Evolutionary conservation across 2,329 filamentous ascomycete genomes (phyloP), one percentile per base, ranked within the genome.

Genomic region (Colletotrichum sidae): DNA sequence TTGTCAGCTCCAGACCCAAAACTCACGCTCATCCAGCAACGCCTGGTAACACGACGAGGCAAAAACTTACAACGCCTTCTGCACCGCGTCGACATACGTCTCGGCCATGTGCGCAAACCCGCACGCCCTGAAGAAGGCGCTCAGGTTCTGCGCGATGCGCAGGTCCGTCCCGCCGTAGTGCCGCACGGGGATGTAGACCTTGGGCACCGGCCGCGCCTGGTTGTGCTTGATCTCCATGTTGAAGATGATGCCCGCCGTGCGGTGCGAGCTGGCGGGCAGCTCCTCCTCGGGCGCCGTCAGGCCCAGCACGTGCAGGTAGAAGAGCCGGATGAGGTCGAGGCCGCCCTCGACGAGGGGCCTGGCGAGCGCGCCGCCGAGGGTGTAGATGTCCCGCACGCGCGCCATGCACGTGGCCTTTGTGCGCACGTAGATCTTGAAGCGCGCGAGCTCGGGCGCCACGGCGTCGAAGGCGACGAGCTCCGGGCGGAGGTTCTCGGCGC

Each of bases 351-450:
- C 25, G 2, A 47, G 49, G 2, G 38, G 13, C 4, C 61, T 56
- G 17, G 39, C 46, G 1, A 72, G 42, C 2, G 67, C 65, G 4
- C 71, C 65, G 1, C 71, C 71, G 1, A 76, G 62, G 0, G 70
- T 68, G 65, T 75, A 73, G 0, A 58, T 66, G 2, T 76, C 70
- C 0, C 46, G 45, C 7, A 79, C 71, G 1, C 70, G 72, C 2
- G 60, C 65, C 39, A 79, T 78, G 7, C 49, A 65, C 0, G 77
- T 79, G 2, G 69, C 41, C 11, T 72, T 70, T 10, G 58, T 68
- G 11, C 78, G 70, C 13, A 78, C 70, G 62, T 80, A 80, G 41
- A 80, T 69, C 55, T 80, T 79, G 38, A 79, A 67, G 3, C 78
- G 73, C 1, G 77, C 76, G 2, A 73, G 53, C 0, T 54, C 39